These are phyloP conservation scores for Lipomyces mesembrius DNA, from an alignment of 805 yeast species.

Conservation along the genomic window DNA sequence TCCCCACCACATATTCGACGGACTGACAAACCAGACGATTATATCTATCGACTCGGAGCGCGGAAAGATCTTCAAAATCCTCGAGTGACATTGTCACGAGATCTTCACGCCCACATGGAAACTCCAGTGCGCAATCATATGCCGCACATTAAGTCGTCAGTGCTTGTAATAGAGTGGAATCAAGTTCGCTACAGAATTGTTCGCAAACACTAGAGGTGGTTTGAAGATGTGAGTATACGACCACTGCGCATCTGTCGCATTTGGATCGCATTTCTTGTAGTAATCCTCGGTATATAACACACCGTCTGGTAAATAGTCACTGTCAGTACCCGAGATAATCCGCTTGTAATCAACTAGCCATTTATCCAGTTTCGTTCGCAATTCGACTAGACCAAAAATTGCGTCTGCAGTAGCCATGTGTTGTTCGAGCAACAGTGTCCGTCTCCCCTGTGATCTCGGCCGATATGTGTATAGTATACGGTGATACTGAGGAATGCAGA, in stretches of 20 bases:
- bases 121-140: constrained; percentile 4
- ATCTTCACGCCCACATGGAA: neutral
- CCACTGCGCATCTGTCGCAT: constrained; percentile 2
- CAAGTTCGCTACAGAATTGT: neutral
- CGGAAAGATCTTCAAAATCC: neutral
- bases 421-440: neutral
- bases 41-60: neutral
- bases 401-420: constrained; percentile 4
- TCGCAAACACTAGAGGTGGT: constrained; percentile 1
- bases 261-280: neutral
- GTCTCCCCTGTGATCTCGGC: neutral
- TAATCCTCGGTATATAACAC: constrained; percentile 2
- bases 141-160: neutral
- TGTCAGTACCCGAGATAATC: neutral
- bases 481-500: neutral
- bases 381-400: constrained; percentile 3
- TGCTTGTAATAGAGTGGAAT: constrained; percentile 3
- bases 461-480: neutral
- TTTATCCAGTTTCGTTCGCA: neutral
- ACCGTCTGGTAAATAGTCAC: constrained; percentile 2
- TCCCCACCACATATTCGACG: neutral
- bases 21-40: constrained; percentile 9
- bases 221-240: constrained; percentile 7
- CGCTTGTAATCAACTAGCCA: constrained; percentile 9
- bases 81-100: neutral